Conservation (phyloP, 2,329 filamentous ascomycete genomes). For the Ophiostoma sp. region DNA sequence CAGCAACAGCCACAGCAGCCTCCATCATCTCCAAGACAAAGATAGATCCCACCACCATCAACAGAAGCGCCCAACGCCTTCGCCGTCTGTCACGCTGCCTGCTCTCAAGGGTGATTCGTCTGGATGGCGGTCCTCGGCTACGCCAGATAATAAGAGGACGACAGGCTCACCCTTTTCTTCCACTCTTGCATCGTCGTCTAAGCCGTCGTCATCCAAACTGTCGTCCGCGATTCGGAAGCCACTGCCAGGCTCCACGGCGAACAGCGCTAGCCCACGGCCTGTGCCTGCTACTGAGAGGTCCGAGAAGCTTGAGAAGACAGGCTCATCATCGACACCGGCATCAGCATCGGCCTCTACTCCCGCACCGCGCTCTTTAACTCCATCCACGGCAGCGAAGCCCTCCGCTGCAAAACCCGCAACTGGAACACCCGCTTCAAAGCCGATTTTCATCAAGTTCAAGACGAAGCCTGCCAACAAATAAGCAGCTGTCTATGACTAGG, state of each 20-base stretch:
- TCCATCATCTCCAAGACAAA: neutral
- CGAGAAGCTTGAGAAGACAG: neutral
- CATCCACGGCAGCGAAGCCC: neutral
- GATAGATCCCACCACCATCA: neutral
- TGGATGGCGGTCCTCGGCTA: slow-evolving; percentile 2
- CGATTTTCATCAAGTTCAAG: slow-evolving; percentile 27
- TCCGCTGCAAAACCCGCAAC: slow-evolving; percentile 4
- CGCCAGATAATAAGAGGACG: slow-evolving; percentile 8
- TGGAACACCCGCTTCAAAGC: slow-evolving; percentile 18
- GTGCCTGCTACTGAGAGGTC: neutral
- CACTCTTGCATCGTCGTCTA: slow-evolving; percentile 7
- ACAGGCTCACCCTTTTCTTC: slow-evolving; percentile 4
- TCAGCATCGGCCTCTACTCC: slow-evolving; percentile 1
- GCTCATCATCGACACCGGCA: neutral
- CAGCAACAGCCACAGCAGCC: slow-evolving; percentile 5
- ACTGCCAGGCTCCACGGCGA: slow-evolving; percentile 20
- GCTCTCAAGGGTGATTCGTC: slow-evolving; percentile 9
- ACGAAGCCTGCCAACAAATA: slow-evolving; percentile 21
- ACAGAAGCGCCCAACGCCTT: slow-evolving; percentile 7
- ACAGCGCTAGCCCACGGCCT: neutral
- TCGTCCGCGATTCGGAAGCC: slow-evolving; percentile 23
- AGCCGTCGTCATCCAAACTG: neutral
- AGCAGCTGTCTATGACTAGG: too few species aligned
- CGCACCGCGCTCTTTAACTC: neutral
- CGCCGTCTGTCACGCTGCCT: slow-evolving; percentile 5